Evolutionary conservation across 2,329 filamentous ascomycete species (phyloP), one percentile per base, ranked within the genome.

Genomic region (Talaromyces atroroseus): DNA sequence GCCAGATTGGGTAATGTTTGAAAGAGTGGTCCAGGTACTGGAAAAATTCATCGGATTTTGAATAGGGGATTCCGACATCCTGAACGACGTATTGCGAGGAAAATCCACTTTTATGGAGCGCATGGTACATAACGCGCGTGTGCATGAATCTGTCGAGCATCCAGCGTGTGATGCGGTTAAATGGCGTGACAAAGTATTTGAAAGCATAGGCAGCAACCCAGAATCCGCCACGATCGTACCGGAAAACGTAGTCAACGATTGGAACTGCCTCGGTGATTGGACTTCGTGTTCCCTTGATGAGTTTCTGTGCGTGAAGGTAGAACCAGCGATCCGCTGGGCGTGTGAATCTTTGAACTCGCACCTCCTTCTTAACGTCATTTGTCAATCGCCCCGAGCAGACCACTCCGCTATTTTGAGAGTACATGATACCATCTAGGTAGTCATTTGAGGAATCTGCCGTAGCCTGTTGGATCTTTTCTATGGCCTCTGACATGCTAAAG

Each of bases 131-230:
- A 46, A 80, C 78, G 1, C 82, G 71, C 0, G 83, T 85, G 61
- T 82, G 81, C 65, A 86, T 77, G 64, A 83, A 84, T 26, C 78
- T 75, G 60, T 87, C 81, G 0, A 86, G 72, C 1, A 81, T 64
- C 71, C 76, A 83, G 2, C 84, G 78, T 0, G 81, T 83, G 49
- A 84, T 64, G 10, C 70, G 71, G 60, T 79, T 86, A 72, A 86
- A 86, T 0, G 84, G 84, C 0, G 77, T 77, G 7, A 76, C 62
- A 69, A 85, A 85, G 64, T 85, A 86, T 2, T 77, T 70, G 68
- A 82, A 87, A 1, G 82, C 82, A 40, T 81, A 82, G 2, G 72
- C 69, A 2, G 81, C 84, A 0, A 80, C 80, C 84, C 84, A 87
- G 69, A 87, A 87, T 0, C 79, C 82, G 12, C 82, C 84, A 2